A percentile compares a stretch with the other conserved stretches of the same genome.
These are phyloP conservation scores for Mortierella sp. DNA, from an alignment of 371 early-diverging fungal species.

Conservation along the genomic window DNA sequence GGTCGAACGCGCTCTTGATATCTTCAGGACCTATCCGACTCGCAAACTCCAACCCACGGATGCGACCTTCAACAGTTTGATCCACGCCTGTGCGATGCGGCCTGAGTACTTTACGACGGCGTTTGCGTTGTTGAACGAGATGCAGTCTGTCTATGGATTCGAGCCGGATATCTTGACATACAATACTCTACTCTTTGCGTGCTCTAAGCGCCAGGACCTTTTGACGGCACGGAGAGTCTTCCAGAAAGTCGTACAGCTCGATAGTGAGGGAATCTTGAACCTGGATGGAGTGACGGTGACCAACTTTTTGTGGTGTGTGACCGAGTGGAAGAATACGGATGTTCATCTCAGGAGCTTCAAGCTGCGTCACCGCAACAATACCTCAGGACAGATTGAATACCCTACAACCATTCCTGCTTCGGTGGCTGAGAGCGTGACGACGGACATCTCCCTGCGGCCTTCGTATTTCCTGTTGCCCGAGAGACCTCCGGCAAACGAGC, in stretches of 20 bases:
- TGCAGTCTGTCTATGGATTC: conserved; percentile 85
- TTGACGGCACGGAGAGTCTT: conserved; percentile 73
- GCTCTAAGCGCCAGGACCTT: conserved; percentile 77
- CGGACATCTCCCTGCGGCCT: conserved; percentile 33
- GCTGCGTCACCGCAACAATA: neutral
- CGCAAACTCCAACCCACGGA: conserved; percentile 76
- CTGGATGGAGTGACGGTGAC: conserved; percentile 73
- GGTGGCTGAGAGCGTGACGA: neutral
- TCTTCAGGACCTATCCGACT: conserved; percentile 44
- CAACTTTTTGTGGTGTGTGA: conserved; percentile 78
- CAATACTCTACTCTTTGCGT: conserved; percentile 84
- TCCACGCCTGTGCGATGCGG: conserved; percentile 87
- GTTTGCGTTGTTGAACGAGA: conserved; percentile 84
- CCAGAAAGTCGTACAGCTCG: conserved; percentile 65
- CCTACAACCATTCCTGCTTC: conserved; percentile 2
- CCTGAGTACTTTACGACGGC: conserved; percentile 82
- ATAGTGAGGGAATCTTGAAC: conserved; percentile 59
- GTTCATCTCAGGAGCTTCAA: conserved; percentile 46
- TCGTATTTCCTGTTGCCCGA: conserved; percentile 49
- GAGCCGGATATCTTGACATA: conserved; percentile 83
- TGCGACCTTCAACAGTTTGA: conserved; percentile 88
- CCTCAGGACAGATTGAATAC: conserved; percentile 16
- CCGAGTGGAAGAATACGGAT: conserved; percentile 64
- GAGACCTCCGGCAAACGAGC: conserved; percentile 60
- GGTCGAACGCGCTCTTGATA: conserved; percentile 45